Conservation (phyloP, 768 basidiomycete species). For the Lyophyllum atratum region DNA sequence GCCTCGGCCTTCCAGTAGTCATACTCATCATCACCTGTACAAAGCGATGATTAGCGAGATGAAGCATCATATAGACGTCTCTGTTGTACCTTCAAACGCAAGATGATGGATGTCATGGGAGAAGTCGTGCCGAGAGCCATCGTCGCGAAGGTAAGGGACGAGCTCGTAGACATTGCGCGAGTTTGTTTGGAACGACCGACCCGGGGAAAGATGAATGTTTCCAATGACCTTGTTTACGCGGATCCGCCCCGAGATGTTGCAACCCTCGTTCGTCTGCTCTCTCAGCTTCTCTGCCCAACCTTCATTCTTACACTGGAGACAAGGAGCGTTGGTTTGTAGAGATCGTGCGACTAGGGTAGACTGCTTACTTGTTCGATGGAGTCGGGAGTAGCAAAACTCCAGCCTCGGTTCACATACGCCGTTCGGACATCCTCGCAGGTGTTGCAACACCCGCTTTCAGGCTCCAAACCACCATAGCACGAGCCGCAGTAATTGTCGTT, state of each 20-base stretch:
- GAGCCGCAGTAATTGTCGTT: constrained; percentile 84
- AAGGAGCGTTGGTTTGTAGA: neutral
- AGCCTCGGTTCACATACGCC: constrained; percentile 88
- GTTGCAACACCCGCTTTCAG: constrained; percentile 87
- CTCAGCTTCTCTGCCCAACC: constrained; percentile 94
- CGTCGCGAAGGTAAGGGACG: constrained; percentile 92
- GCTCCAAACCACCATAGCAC: constrained; percentile 87
- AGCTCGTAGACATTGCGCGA: constrained; percentile 81
- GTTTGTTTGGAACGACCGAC: constrained; percentile 91
- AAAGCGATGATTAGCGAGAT: neutral
- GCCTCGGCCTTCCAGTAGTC: constrained; percentile 64
- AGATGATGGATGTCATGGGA: constrained; percentile 84
- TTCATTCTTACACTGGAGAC: constrained; percentile 79
- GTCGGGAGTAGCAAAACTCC: constrained; percentile 93
- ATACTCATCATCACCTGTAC: constrained; percentile 76
- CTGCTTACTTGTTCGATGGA: constrained; percentile 83
- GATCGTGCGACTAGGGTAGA: neutral
- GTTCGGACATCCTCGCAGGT: constrained; percentile 93
- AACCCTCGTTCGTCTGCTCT: constrained; percentile 92
- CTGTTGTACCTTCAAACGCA: constrained; percentile 60
- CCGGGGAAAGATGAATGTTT: constrained; percentile 93
- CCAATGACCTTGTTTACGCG: constrained; percentile 97
- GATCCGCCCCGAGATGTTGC: constrained; percentile 88
- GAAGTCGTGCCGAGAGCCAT: constrained; percentile 90
- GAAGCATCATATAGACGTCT: neutral